Conservation (phyloP, 2,329 filamentous ascomycete species). For the Trichocomaceae sp. region DNA sequence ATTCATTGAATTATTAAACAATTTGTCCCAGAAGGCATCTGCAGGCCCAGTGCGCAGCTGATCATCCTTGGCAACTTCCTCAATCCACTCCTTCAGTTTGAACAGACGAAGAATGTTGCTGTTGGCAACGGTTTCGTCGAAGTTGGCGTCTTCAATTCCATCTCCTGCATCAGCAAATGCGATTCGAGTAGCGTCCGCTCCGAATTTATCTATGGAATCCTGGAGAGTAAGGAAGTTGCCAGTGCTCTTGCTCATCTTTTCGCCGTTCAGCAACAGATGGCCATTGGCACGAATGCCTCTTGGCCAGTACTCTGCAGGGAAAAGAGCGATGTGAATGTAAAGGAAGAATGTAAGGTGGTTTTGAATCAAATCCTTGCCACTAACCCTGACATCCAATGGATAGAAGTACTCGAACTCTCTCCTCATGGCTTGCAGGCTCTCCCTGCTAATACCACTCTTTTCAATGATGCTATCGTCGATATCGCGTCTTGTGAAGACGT, state of each 20-base stretch:
- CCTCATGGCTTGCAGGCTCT: slow-evolving; percentile 70
- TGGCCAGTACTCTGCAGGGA: slow-evolving; percentile 84
- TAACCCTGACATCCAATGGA: slow-evolving; percentile 78
- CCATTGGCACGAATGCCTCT: slow-evolving; percentile 80
- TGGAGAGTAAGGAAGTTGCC: slow-evolving; percentile 93
- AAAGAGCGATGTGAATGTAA: slow-evolving; percentile 87
- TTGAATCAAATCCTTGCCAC: slow-evolving; percentile 86
- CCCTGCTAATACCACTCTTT: slow-evolving; percentile 64
- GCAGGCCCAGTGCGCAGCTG: slow-evolving; percentile 69
- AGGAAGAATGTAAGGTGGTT: slow-evolving; percentile 96
- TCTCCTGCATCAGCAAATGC: slow-evolving; percentile 93
- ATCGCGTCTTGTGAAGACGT: slow-evolving; percentile 75
- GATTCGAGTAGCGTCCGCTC: slow-evolving; percentile 85
- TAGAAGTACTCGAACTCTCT: slow-evolving; percentile 97
- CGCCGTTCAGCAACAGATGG: slow-evolving; percentile 87
- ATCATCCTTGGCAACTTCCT: slow-evolving; percentile 70
- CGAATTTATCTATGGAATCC: slow-evolving; percentile 83
- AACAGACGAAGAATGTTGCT: slow-evolving; percentile 81
- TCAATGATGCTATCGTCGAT: slow-evolving; percentile 58
- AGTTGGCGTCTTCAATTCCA: slow-evolving; percentile 91
- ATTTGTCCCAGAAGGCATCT: slow-evolving; percentile 72
- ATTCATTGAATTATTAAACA: slow-evolving; percentile 94
- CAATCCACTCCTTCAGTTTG: slow-evolving; percentile 82
- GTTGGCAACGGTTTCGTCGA: slow-evolving; percentile 91
- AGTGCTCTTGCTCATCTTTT: slow-evolving; percentile 98